These are phyloP conservation scores for Globisporangium canariense DNA, from an alignment of 352 stramenopile species.

Conservation along the genomic window DNA sequence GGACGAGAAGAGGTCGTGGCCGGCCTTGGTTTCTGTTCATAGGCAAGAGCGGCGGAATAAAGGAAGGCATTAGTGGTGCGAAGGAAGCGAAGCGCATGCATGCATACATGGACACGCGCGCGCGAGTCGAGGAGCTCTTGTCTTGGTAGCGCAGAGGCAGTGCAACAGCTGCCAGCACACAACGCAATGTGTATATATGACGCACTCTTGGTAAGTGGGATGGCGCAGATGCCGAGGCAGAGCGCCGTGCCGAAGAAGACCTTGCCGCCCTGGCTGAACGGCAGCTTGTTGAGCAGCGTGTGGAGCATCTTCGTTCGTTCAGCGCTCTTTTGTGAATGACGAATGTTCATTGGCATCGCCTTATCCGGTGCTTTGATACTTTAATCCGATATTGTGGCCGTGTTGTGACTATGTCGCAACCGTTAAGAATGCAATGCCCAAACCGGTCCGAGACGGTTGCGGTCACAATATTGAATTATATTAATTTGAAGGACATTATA, in stretches of 20 bases:
- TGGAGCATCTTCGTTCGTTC: constrained; percentile 35
- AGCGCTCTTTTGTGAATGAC: too few species aligned
- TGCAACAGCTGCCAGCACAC: not conserved
- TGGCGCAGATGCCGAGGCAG: constrained; percentile 67
- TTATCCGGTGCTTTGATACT: too few species aligned
- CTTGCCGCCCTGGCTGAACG: constrained; percentile 64
- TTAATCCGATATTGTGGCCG: too few species aligned
- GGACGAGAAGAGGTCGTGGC: constrained; percentile 83
- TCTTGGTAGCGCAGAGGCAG: not conserved
- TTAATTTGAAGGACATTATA: too few species aligned
- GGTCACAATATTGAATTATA: too few species aligned
- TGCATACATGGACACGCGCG: not conserved
- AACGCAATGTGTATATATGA: not conserved
- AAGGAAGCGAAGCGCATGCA: not conserved
- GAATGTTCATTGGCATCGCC: too few species aligned
- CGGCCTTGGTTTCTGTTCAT: constrained; percentile 63
- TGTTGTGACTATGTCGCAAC: too few species aligned
- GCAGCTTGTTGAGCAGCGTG: constrained; percentile 64
- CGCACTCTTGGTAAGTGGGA: constrained; percentile 64
- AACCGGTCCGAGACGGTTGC: too few species aligned
- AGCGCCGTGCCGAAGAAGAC: constrained; percentile 66
- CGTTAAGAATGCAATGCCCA: too few species aligned
- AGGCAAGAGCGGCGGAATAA: not conserved
- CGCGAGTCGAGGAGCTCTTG: not conserved
- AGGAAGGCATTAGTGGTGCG: not conserved